A percentile compares a stretch with the other conserved stretches of the same genome.
phyloP scores from a whole-genome alignment of 768 basidiomycete species.

The Leccinum longicurvipes region DNA sequence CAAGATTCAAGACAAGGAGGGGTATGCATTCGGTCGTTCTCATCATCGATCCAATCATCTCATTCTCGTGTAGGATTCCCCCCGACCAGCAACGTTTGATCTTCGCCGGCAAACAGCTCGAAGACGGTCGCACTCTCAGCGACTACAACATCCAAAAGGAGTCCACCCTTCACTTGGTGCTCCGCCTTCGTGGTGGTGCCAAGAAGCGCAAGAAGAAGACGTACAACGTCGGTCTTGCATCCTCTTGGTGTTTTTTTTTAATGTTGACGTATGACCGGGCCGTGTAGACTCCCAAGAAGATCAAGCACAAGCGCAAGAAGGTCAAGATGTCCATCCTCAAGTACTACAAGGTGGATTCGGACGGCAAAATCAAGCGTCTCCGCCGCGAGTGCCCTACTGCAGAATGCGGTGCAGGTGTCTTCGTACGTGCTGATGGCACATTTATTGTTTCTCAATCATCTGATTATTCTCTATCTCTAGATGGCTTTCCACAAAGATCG shows the following conservation, averaged over 20 bases:
- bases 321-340: slow-evolving; percentile 99
- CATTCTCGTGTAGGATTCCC: slow-evolving; percentile 56
- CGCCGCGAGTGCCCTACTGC: slow-evolving; percentile 91
- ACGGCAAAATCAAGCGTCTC: slow-evolving; percentile 99
- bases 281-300: slow-evolving; percentile 90
- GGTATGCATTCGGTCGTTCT: slow-evolving; percentile 44
- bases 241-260: not conserved
- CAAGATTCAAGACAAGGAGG: slow-evolving; percentile 97
- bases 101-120: slow-evolving; percentile 99
- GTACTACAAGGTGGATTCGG: slow-evolving; percentile 99
- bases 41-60: not conserved
- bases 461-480: slow-evolving; percentile 38
- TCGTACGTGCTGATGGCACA: slow-evolving; percentile 47
- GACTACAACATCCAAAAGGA: slow-evolving; percentile 99
- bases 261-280: slow-evolving; percentile 2
- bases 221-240: slow-evolving; percentile 72
- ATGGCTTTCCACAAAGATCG: slow-evolving; percentile 99
- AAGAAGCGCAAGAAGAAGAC: slow-evolving; percentile 99
- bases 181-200: slow-evolving; percentile 97
- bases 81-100: slow-evolving; percentile 97
- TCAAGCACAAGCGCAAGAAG: slow-evolving; percentile 99
- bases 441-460: not conserved
- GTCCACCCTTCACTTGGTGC: slow-evolving; percentile 95
- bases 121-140: slow-evolving; percentile 94
- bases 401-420: slow-evolving; percentile 83